These are phyloP conservation scores for Abrus pulchellus DNA, from an alignment of 306 rosid genomes.

Conservation along the genomic window DNA sequence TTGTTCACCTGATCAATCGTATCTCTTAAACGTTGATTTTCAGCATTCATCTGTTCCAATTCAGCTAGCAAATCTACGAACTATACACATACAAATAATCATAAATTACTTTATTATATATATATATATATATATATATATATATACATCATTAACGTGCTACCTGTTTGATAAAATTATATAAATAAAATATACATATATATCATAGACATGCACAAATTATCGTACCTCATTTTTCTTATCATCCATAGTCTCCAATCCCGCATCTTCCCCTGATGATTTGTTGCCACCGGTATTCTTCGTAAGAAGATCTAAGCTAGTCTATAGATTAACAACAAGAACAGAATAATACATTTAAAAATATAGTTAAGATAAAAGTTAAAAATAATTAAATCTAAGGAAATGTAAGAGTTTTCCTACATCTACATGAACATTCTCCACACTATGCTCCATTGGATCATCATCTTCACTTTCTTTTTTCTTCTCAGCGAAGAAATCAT, in stretches of 20 bases:
- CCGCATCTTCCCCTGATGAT: slow-evolving; percentile 52
- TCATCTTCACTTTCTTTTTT: slow-evolving; percentile 13
- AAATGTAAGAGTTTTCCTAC: slow-evolving; percentile 29
- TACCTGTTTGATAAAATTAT: not conserved
- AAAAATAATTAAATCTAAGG: not conserved
- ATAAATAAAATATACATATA: not conserved
- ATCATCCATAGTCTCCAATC: slow-evolving; percentile 50
- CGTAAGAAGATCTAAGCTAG: slow-evolving; percentile 65
- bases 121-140: not conserved
- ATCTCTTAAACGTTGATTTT: slow-evolving; percentile 62
- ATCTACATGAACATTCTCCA: slow-evolving; percentile 50
- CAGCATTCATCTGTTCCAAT: slow-evolving; percentile 57
- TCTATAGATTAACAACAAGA: slow-evolving; percentile 43
- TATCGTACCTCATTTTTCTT: slow-evolving; percentile 39
- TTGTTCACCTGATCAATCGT: slow-evolving; percentile 56
- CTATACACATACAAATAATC: slow-evolving; percentile 39
- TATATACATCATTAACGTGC: not conserved
- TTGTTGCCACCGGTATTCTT: slow-evolving; percentile 48
- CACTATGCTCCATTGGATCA: slow-evolving; percentile 30
- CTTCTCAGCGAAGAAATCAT: slow-evolving; percentile 64
- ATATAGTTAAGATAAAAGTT: not conserved
- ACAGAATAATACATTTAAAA: not conserved
- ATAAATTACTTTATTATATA: not conserved
- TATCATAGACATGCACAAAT: not conserved
- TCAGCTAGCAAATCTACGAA: slow-evolving; percentile 53